These are phyloP conservation scores for Zizania latifolia DNA, from an alignment of 176 grass and related monocot genomes.

Conservation along the genomic window DNA sequence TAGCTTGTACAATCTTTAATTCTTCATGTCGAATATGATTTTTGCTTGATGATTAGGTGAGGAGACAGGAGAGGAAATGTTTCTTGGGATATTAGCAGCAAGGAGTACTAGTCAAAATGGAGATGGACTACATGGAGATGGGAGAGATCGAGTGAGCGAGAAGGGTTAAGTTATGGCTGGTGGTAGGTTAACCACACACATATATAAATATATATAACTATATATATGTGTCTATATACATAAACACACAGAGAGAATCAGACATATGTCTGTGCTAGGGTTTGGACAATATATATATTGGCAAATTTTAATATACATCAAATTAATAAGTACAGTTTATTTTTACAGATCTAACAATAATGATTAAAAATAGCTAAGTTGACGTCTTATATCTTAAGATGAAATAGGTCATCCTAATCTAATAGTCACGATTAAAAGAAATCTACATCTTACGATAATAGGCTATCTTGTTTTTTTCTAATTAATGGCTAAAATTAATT, in stretches of 20 bases:
- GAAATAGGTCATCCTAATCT: too few relatives aligned
- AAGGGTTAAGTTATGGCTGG: background rate
- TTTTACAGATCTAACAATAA: too few relatives aligned
- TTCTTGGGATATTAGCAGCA: background rate
- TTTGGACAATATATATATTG: constrained; percentile 54
- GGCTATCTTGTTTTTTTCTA: too few relatives aligned
- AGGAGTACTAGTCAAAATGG: background rate
- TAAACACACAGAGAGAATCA: background rate
- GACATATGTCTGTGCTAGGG: constrained; percentile 34
- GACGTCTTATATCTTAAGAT: too few relatives aligned
- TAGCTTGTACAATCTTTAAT: background rate
- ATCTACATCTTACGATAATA: too few relatives aligned
- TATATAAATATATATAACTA: too few relatives aligned
- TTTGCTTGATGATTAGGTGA: background rate
- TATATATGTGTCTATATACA: too few relatives aligned
- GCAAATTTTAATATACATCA: too few relatives aligned
- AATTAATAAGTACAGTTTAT: too few relatives aligned
- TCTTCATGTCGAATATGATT: background rate
- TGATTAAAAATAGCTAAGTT: too few relatives aligned
- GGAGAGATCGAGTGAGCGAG: background rate
- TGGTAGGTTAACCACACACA: background rate
- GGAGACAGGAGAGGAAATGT: background rate
- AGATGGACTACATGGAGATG: background rate
- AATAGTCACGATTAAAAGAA: too few relatives aligned
- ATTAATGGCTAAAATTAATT: too few relatives aligned